phyloP scores from a whole-genome alignment of 1,139 yeast genomes.

The Geotrichum carabidarum region DNA sequence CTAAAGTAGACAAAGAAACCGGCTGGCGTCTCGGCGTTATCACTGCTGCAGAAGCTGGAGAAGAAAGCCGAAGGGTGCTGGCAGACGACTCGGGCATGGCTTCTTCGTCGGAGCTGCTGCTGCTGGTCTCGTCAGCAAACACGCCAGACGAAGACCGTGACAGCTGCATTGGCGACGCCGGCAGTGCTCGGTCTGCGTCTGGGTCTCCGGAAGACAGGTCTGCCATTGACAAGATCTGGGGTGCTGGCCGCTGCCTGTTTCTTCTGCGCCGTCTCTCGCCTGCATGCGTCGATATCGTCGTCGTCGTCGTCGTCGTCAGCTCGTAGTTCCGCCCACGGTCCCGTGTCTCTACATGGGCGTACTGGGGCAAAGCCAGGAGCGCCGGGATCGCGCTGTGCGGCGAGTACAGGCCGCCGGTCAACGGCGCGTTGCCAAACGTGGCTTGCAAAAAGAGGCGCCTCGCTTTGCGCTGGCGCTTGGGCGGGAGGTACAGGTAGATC shows the following conservation, averaged over 20 bases:
- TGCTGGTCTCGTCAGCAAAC: not conserved
- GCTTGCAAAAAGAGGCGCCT: not conserved
- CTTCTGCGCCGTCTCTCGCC: not conserved
- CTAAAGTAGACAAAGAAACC: not conserved
- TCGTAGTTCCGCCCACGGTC: not conserved
- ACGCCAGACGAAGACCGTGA: not conserved
- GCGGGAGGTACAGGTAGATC: not conserved
- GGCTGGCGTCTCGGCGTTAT: not conserved
- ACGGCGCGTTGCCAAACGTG: not conserved
- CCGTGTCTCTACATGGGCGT: too few species aligned
- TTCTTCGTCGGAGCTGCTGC: not conserved
- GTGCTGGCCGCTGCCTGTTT: not conserved
- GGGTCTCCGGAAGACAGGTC: too few species aligned
- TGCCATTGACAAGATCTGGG: not conserved
- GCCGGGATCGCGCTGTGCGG: not conserved
- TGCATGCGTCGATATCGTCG: too few species aligned
- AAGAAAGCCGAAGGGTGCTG: too few species aligned
- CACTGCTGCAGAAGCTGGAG: too few species aligned
- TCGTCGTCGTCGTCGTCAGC: not conserved
- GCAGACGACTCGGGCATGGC: too few species aligned
- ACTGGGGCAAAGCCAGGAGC: too few species aligned
- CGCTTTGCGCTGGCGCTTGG: conserved; percentile 1
- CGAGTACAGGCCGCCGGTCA: not conserved
- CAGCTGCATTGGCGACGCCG: not conserved
- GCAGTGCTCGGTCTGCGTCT: not conserved